These are phyloP conservation scores for Incumbomyces lentus DNA, from an alignment of 2,329 filamentous ascomycete species.

Conservation along the genomic window DNA sequence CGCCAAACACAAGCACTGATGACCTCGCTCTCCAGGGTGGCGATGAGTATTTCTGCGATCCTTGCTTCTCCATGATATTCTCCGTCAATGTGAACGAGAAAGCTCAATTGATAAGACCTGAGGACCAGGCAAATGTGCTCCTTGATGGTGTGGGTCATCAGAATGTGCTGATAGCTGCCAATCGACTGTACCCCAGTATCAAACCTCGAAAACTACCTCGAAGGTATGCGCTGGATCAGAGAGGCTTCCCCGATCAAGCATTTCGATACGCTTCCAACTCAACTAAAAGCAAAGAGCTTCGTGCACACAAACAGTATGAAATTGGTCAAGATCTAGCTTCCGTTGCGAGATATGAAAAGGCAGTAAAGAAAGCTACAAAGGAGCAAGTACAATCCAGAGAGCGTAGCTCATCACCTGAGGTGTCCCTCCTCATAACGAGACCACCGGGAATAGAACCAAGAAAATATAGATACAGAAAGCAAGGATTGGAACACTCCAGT, in stretches of 20 bases:
- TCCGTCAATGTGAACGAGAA: not conserved
- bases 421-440: conserved; percentile 3
- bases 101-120: not conserved
- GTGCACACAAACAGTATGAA: conserved; percentile 4
- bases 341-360: conserved; percentile 2
- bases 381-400: not conserved
- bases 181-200: not conserved
- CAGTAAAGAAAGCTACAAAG: not conserved
- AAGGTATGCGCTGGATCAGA: not conserved
- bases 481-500: conserved; percentile 10
- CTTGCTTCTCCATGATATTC: conserved; percentile 2
- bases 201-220: not conserved
- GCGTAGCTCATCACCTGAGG: not conserved
- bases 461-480: conserved; percentile 15
- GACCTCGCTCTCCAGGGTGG: not conserved
- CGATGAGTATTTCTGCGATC: not conserved
- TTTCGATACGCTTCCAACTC: conserved; percentile 7
- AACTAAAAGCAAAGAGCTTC: not conserved
- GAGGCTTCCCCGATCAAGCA: not conserved
- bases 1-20: not conserved
- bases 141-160: conserved; percentile 1
- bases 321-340: not conserved
- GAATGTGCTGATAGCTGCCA: not conserved
- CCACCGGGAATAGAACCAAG: conserved; percentile 4
- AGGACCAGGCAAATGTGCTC: not conserved